Evolutionary conservation across 2,329 filamentous ascomycete genomes (phyloP).

Genomic region (Bipolaris victoriae): DNA sequence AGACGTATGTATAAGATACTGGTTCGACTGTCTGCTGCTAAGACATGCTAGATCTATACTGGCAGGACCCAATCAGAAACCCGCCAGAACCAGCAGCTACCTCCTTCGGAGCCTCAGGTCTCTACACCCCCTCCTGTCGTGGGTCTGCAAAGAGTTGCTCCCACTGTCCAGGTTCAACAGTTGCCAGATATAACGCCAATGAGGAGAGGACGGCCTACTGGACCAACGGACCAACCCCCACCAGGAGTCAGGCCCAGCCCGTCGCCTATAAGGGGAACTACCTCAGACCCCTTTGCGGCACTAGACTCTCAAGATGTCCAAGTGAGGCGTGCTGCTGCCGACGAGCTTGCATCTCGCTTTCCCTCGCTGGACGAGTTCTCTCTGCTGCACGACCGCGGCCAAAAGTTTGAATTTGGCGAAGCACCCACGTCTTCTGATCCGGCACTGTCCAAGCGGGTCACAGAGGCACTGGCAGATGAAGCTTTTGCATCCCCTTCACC

Average conservation of each 20-base stretch:
- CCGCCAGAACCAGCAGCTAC: constrained; percentile 65
- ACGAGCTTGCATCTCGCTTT: constrained; percentile 85
- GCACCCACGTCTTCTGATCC: constrained; percentile 49
- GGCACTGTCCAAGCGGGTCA: constrained; percentile 68
- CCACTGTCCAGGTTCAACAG: constrained; percentile 69
- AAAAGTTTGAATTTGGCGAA: constrained; percentile 79
- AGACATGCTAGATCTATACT: constrained; percentile 55
- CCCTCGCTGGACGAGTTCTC: constrained; percentile 94
- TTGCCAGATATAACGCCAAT: constrained; percentile 93
- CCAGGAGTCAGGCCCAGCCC: constrained; percentile 62
- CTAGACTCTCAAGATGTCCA: constrained; percentile 71
- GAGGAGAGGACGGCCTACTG: constrained; percentile 80
- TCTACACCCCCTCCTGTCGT: constrained; percentile 65
- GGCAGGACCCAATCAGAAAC: constrained; percentile 68
- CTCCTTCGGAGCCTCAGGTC: constrained; percentile 60
- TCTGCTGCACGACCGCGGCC: constrained; percentile 80
- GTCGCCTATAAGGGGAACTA: constrained; percentile 72
- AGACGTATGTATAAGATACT: constrained; percentile 65
- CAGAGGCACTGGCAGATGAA: constrained; percentile 81
- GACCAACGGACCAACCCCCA: constrained; percentile 53
- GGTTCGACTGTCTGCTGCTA: constrained; percentile 19
- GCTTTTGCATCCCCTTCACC: constrained; percentile 67
- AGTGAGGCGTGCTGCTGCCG: constrained; percentile 60
- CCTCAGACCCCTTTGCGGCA: constrained; percentile 86
- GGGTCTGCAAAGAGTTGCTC: constrained; percentile 82